Evolutionary conservation across 805 yeast genomes (phyloP).

Genomic region (Yamadazyma insecticola): DNA sequence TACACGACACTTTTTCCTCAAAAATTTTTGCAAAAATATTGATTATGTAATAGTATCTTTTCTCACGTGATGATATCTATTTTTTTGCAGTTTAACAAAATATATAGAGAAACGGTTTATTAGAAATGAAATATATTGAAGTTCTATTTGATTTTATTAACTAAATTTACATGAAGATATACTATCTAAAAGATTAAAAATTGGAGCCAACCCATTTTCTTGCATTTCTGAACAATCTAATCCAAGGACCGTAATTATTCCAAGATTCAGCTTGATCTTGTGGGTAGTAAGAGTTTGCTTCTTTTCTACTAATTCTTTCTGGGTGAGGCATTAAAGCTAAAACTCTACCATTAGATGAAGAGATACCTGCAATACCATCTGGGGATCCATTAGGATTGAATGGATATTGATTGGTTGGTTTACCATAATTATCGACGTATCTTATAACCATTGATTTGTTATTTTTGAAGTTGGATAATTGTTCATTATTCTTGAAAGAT

Average conservation of each 20-base stretch:
- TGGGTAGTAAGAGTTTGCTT: constrained; percentile 90
- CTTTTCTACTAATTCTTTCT: constrained; percentile 86
- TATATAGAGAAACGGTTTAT: too few relatives aligned
- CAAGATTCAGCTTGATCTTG: constrained; percentile 51
- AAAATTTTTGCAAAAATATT: constrained; percentile 1
- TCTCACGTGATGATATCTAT: too few relatives aligned
- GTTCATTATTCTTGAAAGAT: constrained; percentile 47
- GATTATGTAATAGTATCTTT: constrained; percentile 1
- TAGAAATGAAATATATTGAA: too few relatives aligned
- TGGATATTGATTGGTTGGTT: constrained; percentile 78
- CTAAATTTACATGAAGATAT: too few relatives aligned
- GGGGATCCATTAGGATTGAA: constrained; percentile 97
- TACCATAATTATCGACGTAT: constrained; percentile 89
- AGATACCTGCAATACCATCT: constrained; percentile 87
- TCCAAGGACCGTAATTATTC: constrained; percentile 94
- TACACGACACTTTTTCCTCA: constrained; percentile 1
- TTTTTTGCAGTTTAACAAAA: too few relatives aligned
- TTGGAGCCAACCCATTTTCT: constrained; percentile 80
- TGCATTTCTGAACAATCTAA: constrained; percentile 85
- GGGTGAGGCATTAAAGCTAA: constrained; percentile 99
- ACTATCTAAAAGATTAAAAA: too few relatives aligned
- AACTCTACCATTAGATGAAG: constrained; percentile 89
- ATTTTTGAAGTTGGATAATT: constrained; percentile 42
- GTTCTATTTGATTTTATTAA: too few relatives aligned
- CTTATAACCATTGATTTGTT: constrained; percentile 60